These are phyloP conservation scores for Botryotinia globosa DNA, from an alignment of 2,329 filamentous ascomycete genomes.

Conservation along the genomic window DNA sequence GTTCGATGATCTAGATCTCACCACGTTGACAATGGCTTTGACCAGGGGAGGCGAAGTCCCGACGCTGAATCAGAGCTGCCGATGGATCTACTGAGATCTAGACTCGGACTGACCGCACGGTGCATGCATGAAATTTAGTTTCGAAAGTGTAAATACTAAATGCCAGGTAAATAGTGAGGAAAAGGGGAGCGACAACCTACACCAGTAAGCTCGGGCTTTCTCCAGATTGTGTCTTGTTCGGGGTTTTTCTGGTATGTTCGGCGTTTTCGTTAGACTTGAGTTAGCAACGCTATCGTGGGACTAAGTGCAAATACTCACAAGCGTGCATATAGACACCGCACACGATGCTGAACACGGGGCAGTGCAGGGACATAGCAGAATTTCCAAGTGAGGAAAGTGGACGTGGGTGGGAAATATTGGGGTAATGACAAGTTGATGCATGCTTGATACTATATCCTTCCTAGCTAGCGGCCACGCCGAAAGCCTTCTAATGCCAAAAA, in stretches of 20 bases:
- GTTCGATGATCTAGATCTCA: neutral
- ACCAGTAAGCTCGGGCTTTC: neutral
- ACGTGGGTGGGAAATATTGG: neutral
- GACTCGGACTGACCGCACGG: neutral
- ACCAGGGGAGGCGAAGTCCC: neutral
- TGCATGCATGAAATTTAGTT: neutral
- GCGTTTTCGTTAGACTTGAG: neutral
- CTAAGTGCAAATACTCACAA: neutral
- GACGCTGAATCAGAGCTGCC: neutral
- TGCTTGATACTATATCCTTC: neutral
- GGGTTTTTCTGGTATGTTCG: neutral
- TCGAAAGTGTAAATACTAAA: neutral
- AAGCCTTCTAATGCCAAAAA: slow-evolving; percentile 6
- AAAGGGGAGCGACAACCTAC: neutral
- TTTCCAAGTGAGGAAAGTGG: neutral
- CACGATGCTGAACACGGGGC: no score
- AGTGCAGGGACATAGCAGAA: neutral
- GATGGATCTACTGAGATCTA: neutral
- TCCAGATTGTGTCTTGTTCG: neutral
- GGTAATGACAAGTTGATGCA: neutral
- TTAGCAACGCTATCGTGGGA: neutral
- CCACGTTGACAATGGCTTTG: neutral
- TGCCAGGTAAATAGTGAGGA: neutral
- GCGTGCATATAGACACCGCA: neutral
- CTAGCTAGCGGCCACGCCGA: neutral